Percentiles rank a stretch among this genome's conserved stretches.
Evolutionary conservation across 495 filamentous ascomycete genomes (phyloP).

Genomic region (Neurospora sp.): DNA sequence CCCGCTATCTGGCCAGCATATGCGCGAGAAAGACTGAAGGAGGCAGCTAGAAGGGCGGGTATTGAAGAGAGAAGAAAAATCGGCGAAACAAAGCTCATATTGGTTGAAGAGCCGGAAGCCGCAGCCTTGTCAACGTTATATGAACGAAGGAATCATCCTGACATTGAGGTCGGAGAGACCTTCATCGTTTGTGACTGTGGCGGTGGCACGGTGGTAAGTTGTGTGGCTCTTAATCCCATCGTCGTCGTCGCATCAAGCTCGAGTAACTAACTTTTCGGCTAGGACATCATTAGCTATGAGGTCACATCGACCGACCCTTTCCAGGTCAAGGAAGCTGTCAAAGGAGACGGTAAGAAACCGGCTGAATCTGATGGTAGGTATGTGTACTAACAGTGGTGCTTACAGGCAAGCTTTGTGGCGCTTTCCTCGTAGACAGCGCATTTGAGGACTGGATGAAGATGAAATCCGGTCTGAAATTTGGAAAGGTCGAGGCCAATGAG

Average conservation of each 20-base stretch:
- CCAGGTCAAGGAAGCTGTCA: not conserved
- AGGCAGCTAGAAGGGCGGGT: constrained; percentile 11
- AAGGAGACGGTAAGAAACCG: not conserved
- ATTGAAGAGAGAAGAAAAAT: constrained; percentile 4
- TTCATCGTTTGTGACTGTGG: constrained; percentile 2
- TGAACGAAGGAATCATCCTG: not conserved
- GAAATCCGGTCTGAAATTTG: not conserved
- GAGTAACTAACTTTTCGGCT: not conserved
- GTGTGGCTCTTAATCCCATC: not conserved
- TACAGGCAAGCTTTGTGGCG: not conserved
- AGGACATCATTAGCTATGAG: not conserved
- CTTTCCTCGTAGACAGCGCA: not conserved
- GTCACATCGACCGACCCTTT: not conserved
- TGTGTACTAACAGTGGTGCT: not conserved
- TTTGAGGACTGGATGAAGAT: not conserved
- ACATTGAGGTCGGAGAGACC: not conserved
- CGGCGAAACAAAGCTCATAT: not conserved
- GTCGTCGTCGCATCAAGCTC: not conserved
- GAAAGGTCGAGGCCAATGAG: not conserved
- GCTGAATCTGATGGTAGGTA: not conserved
- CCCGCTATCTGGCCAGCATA: constrained; percentile 24
- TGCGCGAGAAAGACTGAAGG: constrained; percentile 12
- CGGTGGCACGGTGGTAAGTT: constrained; percentile 1
- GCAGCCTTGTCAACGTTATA: constrained; percentile 1
- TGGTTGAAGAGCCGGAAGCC: not conserved